Evolutionary conservation across 1,284 basidiomycete genomes (phyloP), one percentile per base, ranked within the genome.

Genomic region (Coniferiporia sulphurascens): DNA sequence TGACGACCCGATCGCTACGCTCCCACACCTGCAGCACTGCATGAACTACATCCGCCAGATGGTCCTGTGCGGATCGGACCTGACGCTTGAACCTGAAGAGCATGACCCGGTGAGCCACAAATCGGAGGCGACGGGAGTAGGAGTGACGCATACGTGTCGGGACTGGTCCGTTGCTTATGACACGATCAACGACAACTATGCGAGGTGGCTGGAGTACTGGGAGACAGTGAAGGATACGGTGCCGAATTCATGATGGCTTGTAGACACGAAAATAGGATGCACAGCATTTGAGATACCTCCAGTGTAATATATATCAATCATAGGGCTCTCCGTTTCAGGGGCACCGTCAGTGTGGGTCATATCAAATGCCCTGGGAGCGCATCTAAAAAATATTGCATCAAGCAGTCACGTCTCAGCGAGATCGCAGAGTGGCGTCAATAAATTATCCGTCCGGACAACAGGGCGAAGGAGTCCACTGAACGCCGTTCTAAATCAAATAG

Each of bases 21-120:
- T 58, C 44, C 55, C 55, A 13, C 78, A 79, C 64, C 64, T 77
- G 13, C 67, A 75, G 59, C 62, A 63, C 48, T 61, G 62, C 56
- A 52, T 63, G 56, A 63, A 61, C 10, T 63, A 61, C 35, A 54
- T 63, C 41, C 59, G 62, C 21, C 62, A 63, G 56, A 61, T 63
- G 62, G 51, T 63, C 34, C 43, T 63, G 35, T 63, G 62, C 38
- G 59, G 48, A 1, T 48, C 62, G 6, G 62, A 63, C 34, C 21
- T 61, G 19, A 60, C 59, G 38, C 52, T 63, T n/a, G 62, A 63
- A 19, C 53, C 57, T 21, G 60, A 56, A 27, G 44, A 48, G 17
- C 35, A 38, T 41, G 45, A 58, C 38, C 49, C 46, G n/a, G 55
- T 15, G 17, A 45, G 32, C 48, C 34, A 36, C 17, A 6, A 36